Conservation (phyloP, 371 early-diverging fungal genomes). For the Rhizomucor miehei region DNA sequence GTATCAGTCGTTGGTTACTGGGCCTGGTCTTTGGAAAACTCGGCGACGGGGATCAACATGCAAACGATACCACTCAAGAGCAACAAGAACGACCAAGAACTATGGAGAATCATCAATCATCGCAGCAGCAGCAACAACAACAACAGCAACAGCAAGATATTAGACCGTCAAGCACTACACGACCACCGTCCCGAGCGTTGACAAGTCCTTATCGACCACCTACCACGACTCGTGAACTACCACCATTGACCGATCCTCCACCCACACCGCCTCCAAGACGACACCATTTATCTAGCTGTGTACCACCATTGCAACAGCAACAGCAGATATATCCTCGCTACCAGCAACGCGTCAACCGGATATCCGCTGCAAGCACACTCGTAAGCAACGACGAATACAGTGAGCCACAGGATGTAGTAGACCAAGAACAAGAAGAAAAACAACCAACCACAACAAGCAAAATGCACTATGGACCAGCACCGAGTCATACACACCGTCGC, state of each 20-base stretch:
- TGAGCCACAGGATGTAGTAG: background rate
- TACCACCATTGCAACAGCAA: background rate
- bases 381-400: background rate
- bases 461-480: constrained; percentile 40
- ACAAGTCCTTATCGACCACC: no score
- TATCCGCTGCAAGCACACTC: constrained; percentile 7
- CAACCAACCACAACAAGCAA: no score
- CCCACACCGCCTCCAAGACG: constrained; percentile 1
- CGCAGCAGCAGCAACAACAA: no score
- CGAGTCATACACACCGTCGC: constrained; percentile 31
- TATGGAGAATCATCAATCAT: no score
- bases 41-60: no score
- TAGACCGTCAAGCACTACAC: no score
- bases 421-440: background rate
- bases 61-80: no score
- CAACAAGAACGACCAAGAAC: no score
- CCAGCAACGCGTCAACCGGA: background rate
- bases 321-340: background rate
- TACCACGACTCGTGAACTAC: background rate
- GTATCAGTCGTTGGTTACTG: background rate
- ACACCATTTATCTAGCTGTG: background rate
- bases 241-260: background rate
- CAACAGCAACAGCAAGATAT: no score
- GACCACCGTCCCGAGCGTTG: no score
- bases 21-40: background rate